Percentiles rank a stretch among this genome's conserved stretches.
phyloP scores from a whole-genome alignment of 148 eudicot species.

The Vaccinium corymbosum region DNA sequence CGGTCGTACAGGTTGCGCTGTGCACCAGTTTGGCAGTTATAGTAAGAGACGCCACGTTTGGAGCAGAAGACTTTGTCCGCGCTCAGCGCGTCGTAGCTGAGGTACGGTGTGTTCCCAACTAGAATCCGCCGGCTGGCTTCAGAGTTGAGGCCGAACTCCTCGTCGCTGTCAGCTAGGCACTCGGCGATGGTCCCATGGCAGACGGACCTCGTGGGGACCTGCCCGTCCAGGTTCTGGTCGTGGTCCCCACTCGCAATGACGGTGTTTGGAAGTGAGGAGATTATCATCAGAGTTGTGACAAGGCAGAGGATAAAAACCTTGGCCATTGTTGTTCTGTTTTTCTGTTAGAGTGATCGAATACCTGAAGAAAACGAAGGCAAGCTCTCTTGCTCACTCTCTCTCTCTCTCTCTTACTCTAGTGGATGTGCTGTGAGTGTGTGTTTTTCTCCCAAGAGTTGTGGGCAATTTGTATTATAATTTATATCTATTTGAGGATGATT shows the following conservation, averaged over 20 bases:
- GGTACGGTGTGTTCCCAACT: conserved; percentile 27
- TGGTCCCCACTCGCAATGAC: conserved; percentile 2
- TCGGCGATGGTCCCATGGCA: conserved; percentile 41
- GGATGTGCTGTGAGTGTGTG: neutral
- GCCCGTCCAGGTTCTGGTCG: neutral
- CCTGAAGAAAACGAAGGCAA: neutral
- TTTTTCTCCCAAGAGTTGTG: neutral
- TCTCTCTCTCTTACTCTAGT: neutral
- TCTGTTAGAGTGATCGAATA: neutral
- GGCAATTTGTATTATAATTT: neutral
- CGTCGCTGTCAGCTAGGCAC: conserved; percentile 32
- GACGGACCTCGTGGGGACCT: conserved; percentile 26
- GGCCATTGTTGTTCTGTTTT: neutral
- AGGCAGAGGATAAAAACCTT: neutral
- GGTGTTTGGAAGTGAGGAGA: neutral
- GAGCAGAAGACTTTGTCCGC: conserved; percentile 42
- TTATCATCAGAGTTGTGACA: conserved; percentile 1
- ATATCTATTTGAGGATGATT: neutral
- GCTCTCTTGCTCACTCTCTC: neutral
- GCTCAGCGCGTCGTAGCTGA: conserved; percentile 44
- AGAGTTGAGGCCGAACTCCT: conserved; percentile 43
- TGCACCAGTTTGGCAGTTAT: conserved; percentile 36
- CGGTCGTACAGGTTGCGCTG: conserved; percentile 44
- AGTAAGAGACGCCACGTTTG: conserved; percentile 42
- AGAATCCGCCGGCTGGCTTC: conserved; percentile 54